phyloP scores from a whole-genome alignment of 1,284 basidiomycete species.

The Exobasidium cylindrosporum region DNA sequence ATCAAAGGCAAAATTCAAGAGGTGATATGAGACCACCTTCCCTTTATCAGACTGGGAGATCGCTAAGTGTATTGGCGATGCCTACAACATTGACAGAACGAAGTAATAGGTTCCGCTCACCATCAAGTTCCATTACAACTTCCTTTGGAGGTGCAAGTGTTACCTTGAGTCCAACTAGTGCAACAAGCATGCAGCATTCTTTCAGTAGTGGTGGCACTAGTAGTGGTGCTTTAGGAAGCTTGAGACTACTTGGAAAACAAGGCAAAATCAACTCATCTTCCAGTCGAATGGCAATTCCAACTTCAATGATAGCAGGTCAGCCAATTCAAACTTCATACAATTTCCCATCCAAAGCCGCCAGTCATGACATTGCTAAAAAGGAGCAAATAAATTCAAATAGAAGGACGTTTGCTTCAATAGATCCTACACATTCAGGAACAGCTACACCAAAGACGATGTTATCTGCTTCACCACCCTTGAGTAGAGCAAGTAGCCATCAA shows the following conservation, averaged over 20 bases:
- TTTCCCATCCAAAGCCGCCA: not conserved
- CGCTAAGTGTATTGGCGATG: not conserved
- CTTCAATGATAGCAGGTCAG: not conserved
- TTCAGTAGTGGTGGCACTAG: not conserved
- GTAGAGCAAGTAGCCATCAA: not conserved
- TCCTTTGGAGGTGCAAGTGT: not conserved
- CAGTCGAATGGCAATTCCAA: not conserved
- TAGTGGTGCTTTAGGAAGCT: slow-evolving; percentile 4
- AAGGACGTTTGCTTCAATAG: not conserved
- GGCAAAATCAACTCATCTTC: not conserved
- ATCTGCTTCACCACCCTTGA: slow-evolving; percentile 4
- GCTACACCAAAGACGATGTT: not conserved
- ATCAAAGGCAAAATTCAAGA: slow-evolving; percentile 1
- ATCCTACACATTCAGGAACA: not conserved
- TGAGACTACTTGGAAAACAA: not conserved
- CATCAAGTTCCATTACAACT: not conserved
- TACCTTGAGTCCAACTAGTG: not conserved
- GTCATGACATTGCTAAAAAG: not conserved
- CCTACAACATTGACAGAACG: not conserved
- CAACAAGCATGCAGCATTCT: not conserved
- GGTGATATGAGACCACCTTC: not conserved
- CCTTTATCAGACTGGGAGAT: not conserved
- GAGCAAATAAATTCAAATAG: not conserved
- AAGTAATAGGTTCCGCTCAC: not conserved
- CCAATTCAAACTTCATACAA: not conserved